Percentiles rank a stretch among this genome's conserved stretches.
phyloP scores from a whole-genome alignment of 108 stramenopile species.

The Fistulifera pelliculosa region DNA sequence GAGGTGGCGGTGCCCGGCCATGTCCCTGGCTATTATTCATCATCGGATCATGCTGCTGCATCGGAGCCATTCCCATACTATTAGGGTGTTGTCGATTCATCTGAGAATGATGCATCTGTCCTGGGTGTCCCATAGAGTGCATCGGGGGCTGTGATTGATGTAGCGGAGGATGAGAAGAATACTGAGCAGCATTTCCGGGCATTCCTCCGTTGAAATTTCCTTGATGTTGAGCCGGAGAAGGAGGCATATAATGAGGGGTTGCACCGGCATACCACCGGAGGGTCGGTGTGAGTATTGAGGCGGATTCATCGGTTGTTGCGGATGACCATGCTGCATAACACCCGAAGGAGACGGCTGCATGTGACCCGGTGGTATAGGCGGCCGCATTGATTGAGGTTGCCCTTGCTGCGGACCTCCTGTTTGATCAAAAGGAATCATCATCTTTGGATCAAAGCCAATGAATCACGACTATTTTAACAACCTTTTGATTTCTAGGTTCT shows the following conservation, averaged over 20 bases:
- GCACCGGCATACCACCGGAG: slow-evolving; percentile 26
- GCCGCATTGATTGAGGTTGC: slow-evolving; percentile 21
- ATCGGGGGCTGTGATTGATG: slow-evolving; percentile 24
- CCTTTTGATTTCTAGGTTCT: too few relatives aligned
- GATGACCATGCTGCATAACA: slow-evolving; percentile 23
- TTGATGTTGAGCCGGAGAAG: slow-evolving; percentile 23
- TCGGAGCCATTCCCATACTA: slow-evolving; percentile 7
- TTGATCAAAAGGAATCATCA: slow-evolving; percentile 28
- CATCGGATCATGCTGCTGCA: slow-evolving; percentile 8
- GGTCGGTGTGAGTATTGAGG: slow-evolving; percentile 21
- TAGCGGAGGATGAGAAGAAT: slow-evolving; percentile 14
- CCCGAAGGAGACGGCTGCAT: slow-evolving; percentile 20
- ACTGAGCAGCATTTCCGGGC: slow-evolving; percentile 19
- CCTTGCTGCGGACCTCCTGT: slow-evolving; percentile 40
- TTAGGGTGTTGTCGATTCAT: slow-evolving; percentile 28
- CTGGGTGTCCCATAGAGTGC: slow-evolving; percentile 29
- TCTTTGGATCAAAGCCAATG: not conserved
- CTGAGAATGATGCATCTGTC: slow-evolving; percentile 27
- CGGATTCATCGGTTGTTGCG: slow-evolving; percentile 37
- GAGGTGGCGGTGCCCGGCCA: slow-evolving; percentile 6
- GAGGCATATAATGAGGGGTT: slow-evolving; percentile 29
- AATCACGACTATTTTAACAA: too few relatives aligned
- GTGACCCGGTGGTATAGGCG: slow-evolving; percentile 50
- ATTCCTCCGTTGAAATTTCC: slow-evolving; percentile 22
- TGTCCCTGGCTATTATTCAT: slow-evolving; percentile 21